phyloP scores from a whole-genome alignment of 2,329 filamentous ascomycete genomes.

The Claviceps citrina region DNA sequence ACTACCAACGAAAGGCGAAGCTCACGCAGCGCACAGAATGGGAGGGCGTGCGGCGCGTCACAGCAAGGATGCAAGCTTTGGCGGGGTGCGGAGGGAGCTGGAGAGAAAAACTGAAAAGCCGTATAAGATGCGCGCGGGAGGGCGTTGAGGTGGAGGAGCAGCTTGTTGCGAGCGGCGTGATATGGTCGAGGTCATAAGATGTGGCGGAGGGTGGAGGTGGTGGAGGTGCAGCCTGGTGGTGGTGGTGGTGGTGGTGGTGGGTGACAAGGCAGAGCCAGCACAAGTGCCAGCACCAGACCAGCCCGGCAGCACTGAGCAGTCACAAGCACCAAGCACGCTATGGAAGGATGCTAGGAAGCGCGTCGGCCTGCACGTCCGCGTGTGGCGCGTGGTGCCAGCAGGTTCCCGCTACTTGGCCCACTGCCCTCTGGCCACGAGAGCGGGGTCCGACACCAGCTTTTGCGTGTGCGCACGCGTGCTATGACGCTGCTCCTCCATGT shows the following conservation, averaged over 20 bases:
- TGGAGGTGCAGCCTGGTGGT: neutral
- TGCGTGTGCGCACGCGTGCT: neutral
- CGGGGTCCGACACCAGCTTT: neutral
- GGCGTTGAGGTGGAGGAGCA: conserved; percentile 3
- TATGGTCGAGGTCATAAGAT: conserved; percentile 1
- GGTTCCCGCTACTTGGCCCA: neutral
- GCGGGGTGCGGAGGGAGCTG: neutral
- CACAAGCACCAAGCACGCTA: too few species aligned
- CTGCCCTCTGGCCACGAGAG: neutral
- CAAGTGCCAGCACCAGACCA: too few species aligned
- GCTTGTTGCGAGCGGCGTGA: conserved; percentile 1
- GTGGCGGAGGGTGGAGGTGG: conserved; percentile 1
- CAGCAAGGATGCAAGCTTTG: conserved; percentile 4
- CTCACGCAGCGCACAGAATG: conserved; percentile 13
- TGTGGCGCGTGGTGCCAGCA: neutral
- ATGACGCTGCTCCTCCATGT: neutral
- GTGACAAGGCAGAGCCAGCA: too few species aligned
- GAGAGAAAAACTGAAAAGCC: neutral
- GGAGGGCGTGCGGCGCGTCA: conserved; percentile 11
- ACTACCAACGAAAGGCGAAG: conserved; percentile 8
- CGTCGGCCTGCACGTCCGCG: too few species aligned
- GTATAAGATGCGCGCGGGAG: conserved; percentile 5
- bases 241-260: conserved; percentile 1
- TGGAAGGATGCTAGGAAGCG: too few species aligned
- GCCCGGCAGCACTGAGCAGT: too few species aligned